Percentiles rank a stretch among this genome's conserved stretches.
Conservation (phyloP, 2,329 filamentous ascomycete genomes). For the Cadophora sp. region DNA sequence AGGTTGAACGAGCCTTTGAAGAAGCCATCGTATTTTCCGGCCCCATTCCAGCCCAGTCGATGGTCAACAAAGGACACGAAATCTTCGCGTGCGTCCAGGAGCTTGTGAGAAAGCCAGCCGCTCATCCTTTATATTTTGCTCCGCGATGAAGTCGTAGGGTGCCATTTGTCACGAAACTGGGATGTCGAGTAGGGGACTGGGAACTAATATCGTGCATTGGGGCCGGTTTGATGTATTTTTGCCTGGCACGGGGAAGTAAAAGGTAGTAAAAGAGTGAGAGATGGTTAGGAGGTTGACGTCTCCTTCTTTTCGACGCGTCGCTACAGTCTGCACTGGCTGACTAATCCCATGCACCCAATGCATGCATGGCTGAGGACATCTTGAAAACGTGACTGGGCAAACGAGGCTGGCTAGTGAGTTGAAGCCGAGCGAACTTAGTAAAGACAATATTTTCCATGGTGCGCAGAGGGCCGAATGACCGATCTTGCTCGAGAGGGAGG, state of each 20-base stretch:
- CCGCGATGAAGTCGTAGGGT: neutral
- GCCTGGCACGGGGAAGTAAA: neutral
- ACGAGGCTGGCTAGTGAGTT: neutral
- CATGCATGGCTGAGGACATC: too few species aligned
- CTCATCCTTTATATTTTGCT: neutral
- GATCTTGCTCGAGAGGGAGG: neutral
- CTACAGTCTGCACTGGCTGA: neutral
- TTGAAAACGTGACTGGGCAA: neutral
- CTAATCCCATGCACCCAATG: neutral
- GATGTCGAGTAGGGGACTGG: neutral
- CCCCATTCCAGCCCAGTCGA: neutral
- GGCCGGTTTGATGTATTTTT: neutral
- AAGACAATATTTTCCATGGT: neutral
- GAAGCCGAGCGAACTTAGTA: neutral
- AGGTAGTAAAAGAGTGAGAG: neutral
- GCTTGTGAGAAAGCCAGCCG: neutral
- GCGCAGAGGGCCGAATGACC: neutral
- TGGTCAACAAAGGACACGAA: neutral
- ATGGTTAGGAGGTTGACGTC: neutral
- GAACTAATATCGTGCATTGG: neutral
- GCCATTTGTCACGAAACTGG: neutral
- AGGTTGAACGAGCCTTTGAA: neutral
- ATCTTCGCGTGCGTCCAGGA: neutral
- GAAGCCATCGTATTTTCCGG: neutral
- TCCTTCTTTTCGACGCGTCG: neutral